Conservation (phyloP, 441 rosid species). For the Erodium trifolium region DNA sequence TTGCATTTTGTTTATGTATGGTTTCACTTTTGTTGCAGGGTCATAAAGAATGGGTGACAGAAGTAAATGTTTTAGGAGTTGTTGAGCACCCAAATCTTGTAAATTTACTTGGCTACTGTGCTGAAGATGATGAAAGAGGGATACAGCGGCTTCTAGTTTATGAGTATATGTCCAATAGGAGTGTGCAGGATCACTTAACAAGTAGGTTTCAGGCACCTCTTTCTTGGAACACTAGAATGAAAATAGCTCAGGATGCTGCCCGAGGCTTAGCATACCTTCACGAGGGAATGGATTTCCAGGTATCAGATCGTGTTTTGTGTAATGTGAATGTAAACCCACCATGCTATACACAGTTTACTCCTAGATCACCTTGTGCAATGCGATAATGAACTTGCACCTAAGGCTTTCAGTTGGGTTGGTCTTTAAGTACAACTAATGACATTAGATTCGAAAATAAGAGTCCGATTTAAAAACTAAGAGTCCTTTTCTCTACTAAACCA, state of each 20-base stretch:
- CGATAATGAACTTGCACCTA: background rate
- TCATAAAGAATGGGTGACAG: slow-evolving; percentile 69
- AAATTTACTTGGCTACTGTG: slow-evolving; percentile 59
- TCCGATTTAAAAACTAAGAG: too few species aligned
- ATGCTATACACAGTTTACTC: background rate
- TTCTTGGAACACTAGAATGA: slow-evolving; percentile 69
- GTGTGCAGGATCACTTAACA: slow-evolving; percentile 46
- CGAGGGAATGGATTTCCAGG: slow-evolving; percentile 90
- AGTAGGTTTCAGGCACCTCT: slow-evolving; percentile 42
- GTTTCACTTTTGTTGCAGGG: slow-evolving; percentile 35
- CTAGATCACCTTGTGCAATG: background rate
- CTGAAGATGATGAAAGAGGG: slow-evolving; percentile 77
- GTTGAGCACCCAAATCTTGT: slow-evolving; percentile 65
- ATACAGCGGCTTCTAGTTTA: slow-evolving; percentile 66
- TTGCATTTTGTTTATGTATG: background rate
- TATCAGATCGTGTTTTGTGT: slow-evolving; percentile 12
- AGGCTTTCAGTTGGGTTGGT: background rate
- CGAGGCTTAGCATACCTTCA: slow-evolving; percentile 80
- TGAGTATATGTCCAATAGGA: slow-evolving; percentile 54
- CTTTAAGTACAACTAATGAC: background rate
- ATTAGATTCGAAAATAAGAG: background rate
- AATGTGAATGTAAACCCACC: background rate
- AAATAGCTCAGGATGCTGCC: slow-evolving; percentile 86
- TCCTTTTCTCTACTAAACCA: too few species aligned
- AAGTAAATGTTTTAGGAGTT: slow-evolving; percentile 61